phyloP scores from a whole-genome alignment of 257 asterid species.

The Solanum rostratum region DNA sequence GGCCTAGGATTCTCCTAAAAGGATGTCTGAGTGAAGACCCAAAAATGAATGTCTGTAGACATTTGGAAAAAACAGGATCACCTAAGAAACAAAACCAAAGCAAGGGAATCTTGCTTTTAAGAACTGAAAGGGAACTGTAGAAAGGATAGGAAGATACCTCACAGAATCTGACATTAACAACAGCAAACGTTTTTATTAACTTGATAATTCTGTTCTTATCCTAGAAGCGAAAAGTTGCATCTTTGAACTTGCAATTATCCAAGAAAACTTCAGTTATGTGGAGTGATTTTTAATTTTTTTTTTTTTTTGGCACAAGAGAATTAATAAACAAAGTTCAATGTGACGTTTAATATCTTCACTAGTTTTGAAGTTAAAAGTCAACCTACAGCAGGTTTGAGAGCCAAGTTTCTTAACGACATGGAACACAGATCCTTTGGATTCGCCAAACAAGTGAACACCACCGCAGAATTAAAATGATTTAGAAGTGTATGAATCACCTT shows the following conservation, averaged over 20 bases:
- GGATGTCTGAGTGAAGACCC: neutral
- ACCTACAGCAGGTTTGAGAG: neutral
- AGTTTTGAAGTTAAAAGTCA: neutral
- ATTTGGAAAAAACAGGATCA: neutral
- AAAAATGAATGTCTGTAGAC: neutral
- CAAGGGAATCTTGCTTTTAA: neutral
- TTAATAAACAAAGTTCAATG: neutral
- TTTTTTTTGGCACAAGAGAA: neutral
- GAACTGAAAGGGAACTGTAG: neutral
- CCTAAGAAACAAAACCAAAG: neutral
- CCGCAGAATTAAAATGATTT: neutral
- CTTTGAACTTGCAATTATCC: neutral
- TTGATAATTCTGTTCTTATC: neutral
- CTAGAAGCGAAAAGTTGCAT: neutral
- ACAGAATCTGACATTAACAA: neutral
- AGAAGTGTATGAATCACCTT: slow-evolving; percentile 9
- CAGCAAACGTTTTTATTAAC: neutral
- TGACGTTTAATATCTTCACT: neutral
- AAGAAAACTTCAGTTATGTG: neutral
- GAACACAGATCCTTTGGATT: neutral
- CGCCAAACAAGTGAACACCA: neutral
- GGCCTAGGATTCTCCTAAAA: neutral
- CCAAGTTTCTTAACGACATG: neutral
- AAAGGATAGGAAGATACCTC: neutral
- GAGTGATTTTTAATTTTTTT: neutral